Conservation (phyloP, 176 grass and related monocot species). For the Urochloa ruziziensis region DNA sequence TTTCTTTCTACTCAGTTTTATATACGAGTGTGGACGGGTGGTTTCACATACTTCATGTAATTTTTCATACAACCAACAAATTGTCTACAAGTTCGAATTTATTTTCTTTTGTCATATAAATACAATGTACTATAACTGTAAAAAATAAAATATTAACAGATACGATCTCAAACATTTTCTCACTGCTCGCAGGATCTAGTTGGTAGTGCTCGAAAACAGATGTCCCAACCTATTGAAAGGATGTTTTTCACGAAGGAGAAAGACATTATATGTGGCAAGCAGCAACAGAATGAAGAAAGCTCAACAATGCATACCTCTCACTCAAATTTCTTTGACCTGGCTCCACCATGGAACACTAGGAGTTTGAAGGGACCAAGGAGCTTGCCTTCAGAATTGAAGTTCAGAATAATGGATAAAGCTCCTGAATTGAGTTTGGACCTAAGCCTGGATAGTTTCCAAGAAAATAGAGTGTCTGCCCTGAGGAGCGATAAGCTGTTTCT, state of each 20-base stretch:
- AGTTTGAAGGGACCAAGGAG: conserved; percentile 23
- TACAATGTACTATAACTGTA: neutral
- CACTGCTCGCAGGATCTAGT: conserved; percentile 30
- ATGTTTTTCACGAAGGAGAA: conserved; percentile 39
- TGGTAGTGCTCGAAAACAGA: conserved; percentile 24
- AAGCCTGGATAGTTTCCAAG: conserved; percentile 33
- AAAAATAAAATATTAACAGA: neutral
- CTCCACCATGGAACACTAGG: conserved; percentile 32
- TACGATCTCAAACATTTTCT: neutral
- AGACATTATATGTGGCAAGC: conserved; percentile 33
- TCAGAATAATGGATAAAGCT: conserved; percentile 44
- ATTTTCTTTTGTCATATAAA: neutral
- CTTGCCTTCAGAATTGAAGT: conserved; percentile 37
- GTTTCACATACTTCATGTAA: neutral
- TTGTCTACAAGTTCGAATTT: neutral
- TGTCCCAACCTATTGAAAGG: conserved; percentile 49
- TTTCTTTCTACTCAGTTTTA: neutral
- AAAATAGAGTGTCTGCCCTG: conserved; percentile 15
- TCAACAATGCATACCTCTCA: conserved; percentile 29
- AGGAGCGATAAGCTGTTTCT: conserved; percentile 20
- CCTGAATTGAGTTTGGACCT: conserved; percentile 39
- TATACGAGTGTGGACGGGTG: neutral
- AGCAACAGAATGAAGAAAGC: conserved; percentile 30
- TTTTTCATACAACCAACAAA: conserved; percentile 1
- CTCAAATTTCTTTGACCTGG: conserved; percentile 41